Percentiles rank a stretch among this genome's conserved stretches.
Evolutionary conservation across 140 eudicot genomes (phyloP).

Genomic region (Oenanthe javanica): DNA sequence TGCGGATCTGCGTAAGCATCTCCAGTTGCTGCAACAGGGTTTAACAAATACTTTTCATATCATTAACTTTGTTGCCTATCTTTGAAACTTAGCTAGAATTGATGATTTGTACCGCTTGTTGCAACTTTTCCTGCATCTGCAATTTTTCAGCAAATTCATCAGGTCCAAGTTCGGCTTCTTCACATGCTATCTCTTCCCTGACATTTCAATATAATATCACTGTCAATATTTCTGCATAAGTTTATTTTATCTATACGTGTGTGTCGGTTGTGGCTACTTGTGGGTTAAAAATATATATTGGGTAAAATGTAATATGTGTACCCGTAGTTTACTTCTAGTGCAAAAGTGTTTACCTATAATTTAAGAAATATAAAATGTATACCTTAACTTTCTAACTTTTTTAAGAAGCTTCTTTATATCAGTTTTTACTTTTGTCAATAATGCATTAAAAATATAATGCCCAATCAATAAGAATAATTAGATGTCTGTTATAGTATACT

Average conservation of each 20-base stretch:
- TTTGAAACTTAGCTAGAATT: background rate
- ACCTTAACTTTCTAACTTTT: too few species aligned
- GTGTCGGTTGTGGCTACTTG: background rate
- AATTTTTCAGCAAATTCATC: slow-evolving; percentile 63
- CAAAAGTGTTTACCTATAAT: too few species aligned
- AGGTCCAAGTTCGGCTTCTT: slow-evolving; percentile 98
- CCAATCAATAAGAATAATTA: too few species aligned
- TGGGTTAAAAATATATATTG: too few species aligned
- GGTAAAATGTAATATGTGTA: too few species aligned
- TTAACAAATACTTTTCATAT: slow-evolving; percentile 4
- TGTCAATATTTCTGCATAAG: background rate
- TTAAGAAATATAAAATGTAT: too few species aligned
- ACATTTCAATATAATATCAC: slow-evolving; percentile 9
- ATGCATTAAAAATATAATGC: too few species aligned
- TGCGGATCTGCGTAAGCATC: slow-evolving; percentile 84
- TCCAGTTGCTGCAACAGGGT: slow-evolving; percentile 68
- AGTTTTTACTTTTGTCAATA: too few species aligned
- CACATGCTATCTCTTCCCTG: slow-evolving; percentile 97
- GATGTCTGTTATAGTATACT: too few species aligned
- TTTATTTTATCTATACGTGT: background rate
- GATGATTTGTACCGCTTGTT: slow-evolving; percentile 44
- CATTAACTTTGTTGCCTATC: background rate
- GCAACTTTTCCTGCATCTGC: slow-evolving; percentile 50
- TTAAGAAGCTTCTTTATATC: too few species aligned
- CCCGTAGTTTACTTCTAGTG: too few species aligned